Evolutionary conservation across 306 rosid genomes (phyloP), one percentile per base, ranked within the genome.

Genomic region (Prinsepia uniflora): DNA sequence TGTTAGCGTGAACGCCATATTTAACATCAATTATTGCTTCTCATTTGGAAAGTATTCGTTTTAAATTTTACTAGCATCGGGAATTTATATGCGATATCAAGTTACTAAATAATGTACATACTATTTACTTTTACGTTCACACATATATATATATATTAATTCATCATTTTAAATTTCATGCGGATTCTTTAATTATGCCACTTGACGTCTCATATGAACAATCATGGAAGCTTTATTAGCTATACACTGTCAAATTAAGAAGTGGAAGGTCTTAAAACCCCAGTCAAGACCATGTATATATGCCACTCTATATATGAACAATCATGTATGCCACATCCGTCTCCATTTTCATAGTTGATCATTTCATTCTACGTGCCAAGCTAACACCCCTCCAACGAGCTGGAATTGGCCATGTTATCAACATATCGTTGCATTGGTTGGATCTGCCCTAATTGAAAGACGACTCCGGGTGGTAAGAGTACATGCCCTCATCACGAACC

Each of bases 231-330:
- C 53, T 75, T n/a, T 0, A 24, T 24, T 24, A 24, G 30, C 30
- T 0, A 10, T 71, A 80, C 44, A 71, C 80, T 1, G 65, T 80
- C 34, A 68, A 60, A 24, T 24, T 24, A 24, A 71, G 84, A 80
- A 75, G 84, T 75, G 71, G 80, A 80, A 66, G 80, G 71, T 70
- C 77, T 80, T 44, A 80, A 80, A 67, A 36, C 65, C 1, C 47
- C 75, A 47, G 53, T 80, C 7, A 75, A 42, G 48, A 75, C 75
- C 56, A 47, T 80, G 22, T 74, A 80, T 43, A n/a, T 75, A 4
- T 80, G n/a, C n/a, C n/a, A n/a, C n/a, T n/a, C n/a, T n/a, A n/a
- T n/a, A n/a, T n/a, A n/a, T n/a, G n/a, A n/a, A n/a, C n/a, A n/a
- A n/a, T n/a, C n/a, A n/a, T n/a, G n/a, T n/a, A n/a, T n/a, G n/a